Base-by-base conservation (phyloP, 1,284 basidiomycete genomes). In the Ganoderma multipileum region DNA sequence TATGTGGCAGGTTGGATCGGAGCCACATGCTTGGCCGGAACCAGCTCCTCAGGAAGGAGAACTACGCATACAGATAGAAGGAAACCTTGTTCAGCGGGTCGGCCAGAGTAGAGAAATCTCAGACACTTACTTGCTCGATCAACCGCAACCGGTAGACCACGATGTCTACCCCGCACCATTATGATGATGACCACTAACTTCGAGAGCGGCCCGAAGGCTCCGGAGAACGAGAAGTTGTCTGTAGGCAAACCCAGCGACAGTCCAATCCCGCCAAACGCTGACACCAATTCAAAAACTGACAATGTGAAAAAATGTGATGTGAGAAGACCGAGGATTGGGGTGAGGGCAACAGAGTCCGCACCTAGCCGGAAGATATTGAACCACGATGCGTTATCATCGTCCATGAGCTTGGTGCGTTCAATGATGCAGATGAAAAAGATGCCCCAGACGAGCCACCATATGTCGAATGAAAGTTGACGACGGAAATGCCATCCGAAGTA, bases 351-450 rank as follows among this genome's bases (percentile, higher is more conserved):
- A 23, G 7, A 28, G 12, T 5, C 57, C 73, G 6, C 30, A 75
- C 76, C 67, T 47, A 79, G 76, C 26, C 83, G 78, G 81, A 91
- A 92, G 44, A 91, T 76, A 75, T 89, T 89, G 79, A 92, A 91
- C 85, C 86, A 91, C 50, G 85, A 83, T 0, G 77, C 77, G 73
- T 86, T 87, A 2, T 81, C 81, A 30, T 84, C 80, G 64, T 90
- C 83, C 77, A 88, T 82, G 61, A 92, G 80, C 65, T 86, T 85
- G 18, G 78, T 79, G 26, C 89, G 83, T 78, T 94, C 92, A 41
- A 92, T 87, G 66, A 93, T 89, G 63, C 89, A 87, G 58, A 93
- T 82, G 23, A 90, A 71, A 77, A 90, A 89, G 14, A 91, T 84
- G 0, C 84, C 89, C 78, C 86, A 89, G 0, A 88, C 87, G 23